These are phyloP conservation scores for Caryopteris hybrid DNA, from an alignment of 305 asterid genomes.

Conservation along the genomic window DNA sequence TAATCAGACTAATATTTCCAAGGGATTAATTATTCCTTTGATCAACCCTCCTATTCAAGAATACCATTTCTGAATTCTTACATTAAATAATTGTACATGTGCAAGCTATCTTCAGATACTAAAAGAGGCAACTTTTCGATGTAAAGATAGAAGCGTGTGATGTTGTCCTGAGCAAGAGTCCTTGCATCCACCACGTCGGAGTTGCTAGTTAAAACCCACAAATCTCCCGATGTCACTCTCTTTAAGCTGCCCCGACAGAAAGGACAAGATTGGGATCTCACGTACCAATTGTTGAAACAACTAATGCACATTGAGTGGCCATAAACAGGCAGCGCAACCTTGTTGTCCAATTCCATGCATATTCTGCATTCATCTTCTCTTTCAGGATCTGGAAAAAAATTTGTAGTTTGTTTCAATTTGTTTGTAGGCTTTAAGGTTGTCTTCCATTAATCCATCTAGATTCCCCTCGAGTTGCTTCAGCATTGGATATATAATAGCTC, in stretches of 20 bases:
- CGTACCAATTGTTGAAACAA: conserved; percentile 56
- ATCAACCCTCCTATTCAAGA: too few relatives aligned
- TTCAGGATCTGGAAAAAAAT: background rate
- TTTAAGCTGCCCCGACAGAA: conserved; percentile 64
- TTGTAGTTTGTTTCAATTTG: background rate
- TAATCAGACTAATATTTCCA: too few relatives aligned
- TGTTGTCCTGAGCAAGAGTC: conserved; percentile 48
- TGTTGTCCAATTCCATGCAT: conserved; percentile 53
- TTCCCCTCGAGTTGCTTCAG: conserved; percentile 58
- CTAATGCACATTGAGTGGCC: conserved; percentile 55
- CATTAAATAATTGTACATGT: conserved; percentile 45
- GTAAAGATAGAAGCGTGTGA: conserved; percentile 45
- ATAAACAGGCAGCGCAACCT: conserved; percentile 55
- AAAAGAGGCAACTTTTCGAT: conserved; percentile 48
- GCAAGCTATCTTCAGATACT: conserved; percentile 30
- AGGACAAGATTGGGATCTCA: conserved; percentile 54
- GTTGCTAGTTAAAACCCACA: conserved; percentile 45
- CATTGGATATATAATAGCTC: conserved; percentile 70
- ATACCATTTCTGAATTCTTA: too few relatives aligned
- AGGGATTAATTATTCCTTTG: too few relatives aligned
- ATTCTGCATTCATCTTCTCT: conserved; percentile 57
- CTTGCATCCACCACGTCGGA: conserved; percentile 45
- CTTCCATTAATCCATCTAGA: conserved; percentile 38
- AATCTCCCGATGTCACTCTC: conserved; percentile 41
- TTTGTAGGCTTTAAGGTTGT: conserved; percentile 18